Percentiles rank a stretch among this genome's conserved stretches.
Evolutionary conservation across 129 eudicot species (phyloP).

Genomic region (Arctium minus): DNA sequence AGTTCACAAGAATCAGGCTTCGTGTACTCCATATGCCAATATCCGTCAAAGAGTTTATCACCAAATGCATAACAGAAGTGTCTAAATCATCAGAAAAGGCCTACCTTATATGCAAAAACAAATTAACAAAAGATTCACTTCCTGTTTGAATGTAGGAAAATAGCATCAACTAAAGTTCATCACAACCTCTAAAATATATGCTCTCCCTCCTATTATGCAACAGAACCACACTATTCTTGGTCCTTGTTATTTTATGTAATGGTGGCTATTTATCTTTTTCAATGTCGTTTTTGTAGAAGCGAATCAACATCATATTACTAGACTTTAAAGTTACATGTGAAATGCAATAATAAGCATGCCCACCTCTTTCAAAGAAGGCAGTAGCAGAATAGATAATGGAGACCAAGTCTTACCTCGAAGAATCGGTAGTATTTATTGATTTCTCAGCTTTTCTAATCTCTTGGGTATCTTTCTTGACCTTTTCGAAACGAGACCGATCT

Average conservation of each 20-base stretch:
- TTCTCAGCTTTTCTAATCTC: constrained; percentile 49
- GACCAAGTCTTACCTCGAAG: constrained; percentile 45
- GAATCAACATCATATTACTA: not conserved
- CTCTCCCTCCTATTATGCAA: too few species aligned
- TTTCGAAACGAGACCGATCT: constrained; percentile 40
- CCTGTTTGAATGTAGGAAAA: too few species aligned
- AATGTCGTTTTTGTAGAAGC: not conserved
- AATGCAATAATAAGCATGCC: not conserved
- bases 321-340: not conserved
- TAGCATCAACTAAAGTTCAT: too few species aligned
- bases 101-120: constrained; percentile 28
- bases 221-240: too few species aligned
- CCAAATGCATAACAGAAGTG: constrained; percentile 43
- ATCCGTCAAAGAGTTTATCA: constrained; percentile 55
- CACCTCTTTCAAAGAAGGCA: constrained; percentile 90
- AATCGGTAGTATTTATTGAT: constrained; percentile 50
- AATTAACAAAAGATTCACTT: too few species aligned
- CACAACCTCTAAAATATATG: too few species aligned
- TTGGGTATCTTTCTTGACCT: constrained; percentile 44
- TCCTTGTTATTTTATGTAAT: too few species aligned
- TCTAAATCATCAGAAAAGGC: constrained; percentile 58
- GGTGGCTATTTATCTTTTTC: not conserved
- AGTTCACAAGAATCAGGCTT: constrained; percentile 82
- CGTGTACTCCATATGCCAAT: constrained; percentile 42
- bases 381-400: constrained; percentile 52